Evolutionary conservation across 305 asterid genomes (phyloP).

Genomic region (Fraxinus sp.): DNA sequence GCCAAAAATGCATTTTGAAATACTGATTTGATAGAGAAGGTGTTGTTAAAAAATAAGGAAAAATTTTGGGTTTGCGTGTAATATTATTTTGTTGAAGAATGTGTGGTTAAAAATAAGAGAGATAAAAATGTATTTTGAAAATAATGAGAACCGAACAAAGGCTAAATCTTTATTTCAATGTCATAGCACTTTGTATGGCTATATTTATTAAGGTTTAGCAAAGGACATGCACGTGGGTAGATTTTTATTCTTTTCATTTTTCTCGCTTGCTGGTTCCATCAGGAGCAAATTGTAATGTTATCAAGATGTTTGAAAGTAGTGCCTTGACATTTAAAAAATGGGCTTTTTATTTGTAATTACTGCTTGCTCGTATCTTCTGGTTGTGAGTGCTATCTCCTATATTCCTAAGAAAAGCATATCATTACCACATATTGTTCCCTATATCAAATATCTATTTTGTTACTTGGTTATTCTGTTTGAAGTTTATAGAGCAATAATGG

Average conservation of each 20-base stretch:
- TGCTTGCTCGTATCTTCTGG: not conserved
- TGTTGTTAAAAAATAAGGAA: not conserved
- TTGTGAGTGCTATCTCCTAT: not conserved
- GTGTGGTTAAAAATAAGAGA: not conserved
- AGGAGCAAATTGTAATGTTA: not conserved
- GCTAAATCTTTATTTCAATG: not conserved
- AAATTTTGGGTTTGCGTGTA: not conserved
- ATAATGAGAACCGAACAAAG: not conserved
- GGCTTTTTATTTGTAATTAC: not conserved
- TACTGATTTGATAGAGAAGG: not conserved
- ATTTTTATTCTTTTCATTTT: not conserved
- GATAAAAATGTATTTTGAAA: not conserved
- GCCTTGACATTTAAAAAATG: not conserved
- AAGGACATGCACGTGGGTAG: not conserved
- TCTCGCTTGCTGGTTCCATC: not conserved
- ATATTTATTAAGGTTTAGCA: not conserved
- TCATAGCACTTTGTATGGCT: not conserved
- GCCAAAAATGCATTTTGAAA: not conserved
- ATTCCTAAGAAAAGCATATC: not conserved
- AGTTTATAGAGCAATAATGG: slow-evolving; percentile 14
- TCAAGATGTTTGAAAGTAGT: not conserved
- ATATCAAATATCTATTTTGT: not conserved
- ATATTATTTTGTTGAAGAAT: too few relatives aligned
- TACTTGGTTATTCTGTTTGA: not conserved
- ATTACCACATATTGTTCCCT: not conserved